Conservation (phyloP, 2,329 filamentous ascomycete genomes). For the Cordyceps farinosa region DNA sequence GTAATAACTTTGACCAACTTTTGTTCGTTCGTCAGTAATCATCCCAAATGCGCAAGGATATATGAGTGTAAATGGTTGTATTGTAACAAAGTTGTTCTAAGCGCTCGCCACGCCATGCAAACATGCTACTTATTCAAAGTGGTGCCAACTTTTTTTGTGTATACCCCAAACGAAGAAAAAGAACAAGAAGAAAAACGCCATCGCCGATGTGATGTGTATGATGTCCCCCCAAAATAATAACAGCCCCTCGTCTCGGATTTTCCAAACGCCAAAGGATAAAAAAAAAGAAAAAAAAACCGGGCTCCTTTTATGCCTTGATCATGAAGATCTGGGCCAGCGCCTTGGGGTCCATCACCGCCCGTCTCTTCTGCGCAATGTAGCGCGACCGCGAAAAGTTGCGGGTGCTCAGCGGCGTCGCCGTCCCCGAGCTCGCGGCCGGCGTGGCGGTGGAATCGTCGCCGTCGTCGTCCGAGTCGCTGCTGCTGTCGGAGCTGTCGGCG, state of each 20-base stretch:
- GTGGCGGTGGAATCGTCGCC: slow-evolving; percentile 30
- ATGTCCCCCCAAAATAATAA: not conserved
- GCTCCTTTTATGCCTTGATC: slow-evolving; percentile 48
- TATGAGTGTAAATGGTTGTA: not conserved
- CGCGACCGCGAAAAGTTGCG: slow-evolving; percentile 74
- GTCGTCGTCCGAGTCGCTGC: slow-evolving; percentile 18
- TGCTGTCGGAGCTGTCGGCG: slow-evolving; percentile 23
- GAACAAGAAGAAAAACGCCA: not conserved
- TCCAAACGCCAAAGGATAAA: not conserved
- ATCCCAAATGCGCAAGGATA: too few species aligned
- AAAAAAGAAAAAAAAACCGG: not conserved
- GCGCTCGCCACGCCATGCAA: not conserved
- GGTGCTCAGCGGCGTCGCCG: slow-evolving; percentile 47
- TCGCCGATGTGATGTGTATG: slow-evolving; percentile 5
- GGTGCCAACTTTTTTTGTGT: not conserved
- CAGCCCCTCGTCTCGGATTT: too few species aligned
- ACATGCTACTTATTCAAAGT: not conserved
- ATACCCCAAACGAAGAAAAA: not conserved
- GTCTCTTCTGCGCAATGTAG: slow-evolving; percentile 84
- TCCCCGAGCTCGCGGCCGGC: slow-evolving; percentile 37
- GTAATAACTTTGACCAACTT: not conserved
- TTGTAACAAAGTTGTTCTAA: not conserved
- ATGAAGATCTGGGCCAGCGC: slow-evolving; percentile 84
- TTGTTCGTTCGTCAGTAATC: too few species aligned
- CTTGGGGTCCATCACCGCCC: slow-evolving; percentile 75